phyloP scores from a whole-genome alignment of 2,329 filamentous ascomycete genomes.

The Fusarium incarnatum region DNA sequence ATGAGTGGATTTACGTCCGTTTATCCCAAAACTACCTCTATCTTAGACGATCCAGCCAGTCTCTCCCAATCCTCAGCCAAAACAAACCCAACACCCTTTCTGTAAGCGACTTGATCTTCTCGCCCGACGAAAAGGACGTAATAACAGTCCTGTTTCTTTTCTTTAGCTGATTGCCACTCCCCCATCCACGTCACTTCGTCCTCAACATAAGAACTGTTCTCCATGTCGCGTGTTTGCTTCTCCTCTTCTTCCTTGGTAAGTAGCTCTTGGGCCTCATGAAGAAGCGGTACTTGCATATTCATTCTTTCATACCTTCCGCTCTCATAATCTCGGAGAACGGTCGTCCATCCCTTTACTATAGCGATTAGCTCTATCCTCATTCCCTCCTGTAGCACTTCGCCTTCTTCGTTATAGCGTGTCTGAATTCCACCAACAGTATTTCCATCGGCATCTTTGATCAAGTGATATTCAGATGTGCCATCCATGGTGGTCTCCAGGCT shows the following conservation, averaged over 20 bases:
- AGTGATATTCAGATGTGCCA: no score
- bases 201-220: no score
- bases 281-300: no score
- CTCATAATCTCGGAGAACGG: no score
- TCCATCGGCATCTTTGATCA: neutral
- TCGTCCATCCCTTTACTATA: neutral
- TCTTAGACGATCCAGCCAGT: neutral
- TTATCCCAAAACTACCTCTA: neutral
- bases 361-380: neutral
- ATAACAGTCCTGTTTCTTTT: neutral
- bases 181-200: no score
- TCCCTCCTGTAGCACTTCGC: neutral
- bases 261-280: no score
- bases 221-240: no score
- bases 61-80: neutral
- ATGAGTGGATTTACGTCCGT: no score
- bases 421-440: neutral
- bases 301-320: no score
- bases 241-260: no score
- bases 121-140: neutral
- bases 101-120: neutral
- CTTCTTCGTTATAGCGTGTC: accelerated
- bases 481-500: neutral
- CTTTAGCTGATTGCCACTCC: no score
- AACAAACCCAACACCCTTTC: neutral